phyloP scores from a whole-genome alignment of 2,329 filamentous ascomycete species.

The Harringtonia aguacate region DNA sequence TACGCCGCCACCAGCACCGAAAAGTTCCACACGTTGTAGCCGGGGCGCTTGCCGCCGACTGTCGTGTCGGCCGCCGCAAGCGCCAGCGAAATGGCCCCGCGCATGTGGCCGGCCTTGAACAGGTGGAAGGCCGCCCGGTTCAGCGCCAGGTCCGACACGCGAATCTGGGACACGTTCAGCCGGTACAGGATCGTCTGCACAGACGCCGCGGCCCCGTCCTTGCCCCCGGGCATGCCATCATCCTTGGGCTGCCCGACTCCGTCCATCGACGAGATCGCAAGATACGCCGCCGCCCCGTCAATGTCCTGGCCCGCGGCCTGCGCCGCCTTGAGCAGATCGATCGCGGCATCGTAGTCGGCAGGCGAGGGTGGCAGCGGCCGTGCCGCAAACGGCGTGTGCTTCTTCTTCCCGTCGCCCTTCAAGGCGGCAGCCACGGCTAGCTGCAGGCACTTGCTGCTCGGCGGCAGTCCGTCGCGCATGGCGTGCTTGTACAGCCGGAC shows the following conservation, averaged over 20 bases:
- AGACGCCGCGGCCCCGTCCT: constrained; percentile 6
- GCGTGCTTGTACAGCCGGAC: constrained; percentile 28
- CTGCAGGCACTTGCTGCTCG: constrained; percentile 31
- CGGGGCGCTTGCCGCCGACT: constrained; percentile 7
- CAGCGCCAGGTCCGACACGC: constrained; percentile 15
- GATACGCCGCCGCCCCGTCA: constrained; percentile 25
- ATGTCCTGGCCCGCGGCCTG: constrained; percentile 30
- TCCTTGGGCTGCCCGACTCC: constrained; percentile 18
- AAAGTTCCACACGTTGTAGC: constrained; percentile 23
- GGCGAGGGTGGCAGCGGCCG: not conserved
- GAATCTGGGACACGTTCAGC: constrained; percentile 14
- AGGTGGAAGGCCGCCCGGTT: constrained; percentile 20
- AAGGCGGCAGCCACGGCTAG: constrained; percentile 35
- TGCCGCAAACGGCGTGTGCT: not conserved
- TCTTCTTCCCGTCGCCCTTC: constrained; percentile 15
- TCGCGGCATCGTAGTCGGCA: constrained; percentile 18
- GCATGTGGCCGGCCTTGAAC: constrained; percentile 16
- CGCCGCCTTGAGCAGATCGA: constrained; percentile 27
- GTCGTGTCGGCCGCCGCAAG: constrained; percentile 15
- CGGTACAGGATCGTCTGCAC: constrained; percentile 13
- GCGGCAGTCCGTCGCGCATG: constrained; percentile 21
- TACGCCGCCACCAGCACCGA: constrained; percentile 18
- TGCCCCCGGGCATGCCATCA: not conserved
- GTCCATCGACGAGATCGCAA: constrained; percentile 27
- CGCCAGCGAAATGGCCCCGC: constrained; percentile 18